Base-by-base conservation (phyloP, 1,284 basidiomycete species). In the Tetrapyrgos nigripes region DNA sequence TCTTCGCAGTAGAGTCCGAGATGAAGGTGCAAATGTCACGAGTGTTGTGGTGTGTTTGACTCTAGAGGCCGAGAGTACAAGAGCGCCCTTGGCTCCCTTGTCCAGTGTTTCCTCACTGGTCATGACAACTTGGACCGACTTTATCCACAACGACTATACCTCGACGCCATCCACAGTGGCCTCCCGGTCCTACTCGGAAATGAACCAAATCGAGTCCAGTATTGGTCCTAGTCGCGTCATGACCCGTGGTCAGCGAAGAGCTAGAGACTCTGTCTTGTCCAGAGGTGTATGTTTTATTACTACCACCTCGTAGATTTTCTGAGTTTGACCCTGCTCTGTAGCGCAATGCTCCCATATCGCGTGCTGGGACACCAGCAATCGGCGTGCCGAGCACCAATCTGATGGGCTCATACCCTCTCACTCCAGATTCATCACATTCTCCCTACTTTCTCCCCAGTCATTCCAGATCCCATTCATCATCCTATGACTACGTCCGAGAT, bases 201-300 rank as follows among this genome's bases (percentile, higher is more conserved):
- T 40, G 37, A 62, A 72, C 35, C 83, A 83, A 71, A 73, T 85
- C 49, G 76, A 82, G 19, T 73, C 83, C 35, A 84, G 76, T 71
- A 79, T 84, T 61, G 87, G 86, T 0, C 86, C 87, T 43, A 74
- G 73, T 63, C 80, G 85, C 62, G 73, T 79, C 54, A 66, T 77
- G 43, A 79, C 80, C 45, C 80, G 83, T 53, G 76, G 83, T 47
- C 81, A 77, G 70, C 77, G 75, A 29, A 55, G 48, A 27, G 55
- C 52, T 73, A 77, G 75, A 56, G 66, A 40, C 37, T 40, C 73
- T 40, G 70, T 48, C 72, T 70, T 45, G 65, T 71, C 56, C 64
- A 66, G 37, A 63, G 57, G 45, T 68, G 74, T 54, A 63, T 67
- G 45, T 66, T 67, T 50, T 51, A 53, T 50, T 52, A 59, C 44